A percentile compares a stretch with the other conserved stretches of the same genome.
Conservation (phyloP, 768 basidiomycete genomes). For the Pulveroboletus ravenelii region DNA sequence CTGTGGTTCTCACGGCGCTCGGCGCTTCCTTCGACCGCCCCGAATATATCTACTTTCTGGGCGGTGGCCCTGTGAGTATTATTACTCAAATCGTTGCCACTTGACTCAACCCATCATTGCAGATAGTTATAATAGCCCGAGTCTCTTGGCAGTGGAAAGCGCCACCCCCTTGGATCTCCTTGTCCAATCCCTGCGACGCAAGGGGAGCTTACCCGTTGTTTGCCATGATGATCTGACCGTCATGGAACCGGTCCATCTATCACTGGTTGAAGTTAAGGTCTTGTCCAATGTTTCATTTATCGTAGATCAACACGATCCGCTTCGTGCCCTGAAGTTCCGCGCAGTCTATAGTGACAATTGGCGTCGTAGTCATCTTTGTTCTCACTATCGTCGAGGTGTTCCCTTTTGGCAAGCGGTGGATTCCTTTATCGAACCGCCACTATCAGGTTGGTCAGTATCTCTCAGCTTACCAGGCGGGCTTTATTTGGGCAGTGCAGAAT, state of each 20-base stretch:
- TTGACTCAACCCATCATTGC: background rate
- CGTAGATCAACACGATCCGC: background rate
- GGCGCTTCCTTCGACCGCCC: too few species aligned
- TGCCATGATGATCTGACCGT: too few species aligned
- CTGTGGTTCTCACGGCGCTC: too few species aligned
- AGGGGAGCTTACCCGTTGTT: too few species aligned
- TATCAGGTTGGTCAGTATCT: background rate
- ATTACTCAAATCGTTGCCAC: background rate
- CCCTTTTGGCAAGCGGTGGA: conserved; percentile 16
- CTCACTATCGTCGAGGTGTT: conserved; percentile 15
- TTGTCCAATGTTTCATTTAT: background rate
- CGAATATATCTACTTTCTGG: background rate
- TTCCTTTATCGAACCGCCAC: too few species aligned
- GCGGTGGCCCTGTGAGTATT: background rate
- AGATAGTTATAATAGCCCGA: too few species aligned
- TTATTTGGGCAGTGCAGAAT: conserved; percentile 15
- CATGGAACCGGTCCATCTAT: too few species aligned
- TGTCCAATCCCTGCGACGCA: too few species aligned
- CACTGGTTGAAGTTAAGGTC: background rate
- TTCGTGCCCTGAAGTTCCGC: background rate
- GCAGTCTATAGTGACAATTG: background rate
- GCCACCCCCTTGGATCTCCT: too few species aligned
- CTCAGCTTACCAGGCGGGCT: conserved; percentile 20
- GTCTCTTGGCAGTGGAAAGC: too few species aligned
- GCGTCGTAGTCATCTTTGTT: background rate